Evolutionary conservation across 2,329 filamentous ascomycete genomes (phyloP), one percentile per base, ranked within the genome.

Genomic region (Thyridium curvatum): DNA sequence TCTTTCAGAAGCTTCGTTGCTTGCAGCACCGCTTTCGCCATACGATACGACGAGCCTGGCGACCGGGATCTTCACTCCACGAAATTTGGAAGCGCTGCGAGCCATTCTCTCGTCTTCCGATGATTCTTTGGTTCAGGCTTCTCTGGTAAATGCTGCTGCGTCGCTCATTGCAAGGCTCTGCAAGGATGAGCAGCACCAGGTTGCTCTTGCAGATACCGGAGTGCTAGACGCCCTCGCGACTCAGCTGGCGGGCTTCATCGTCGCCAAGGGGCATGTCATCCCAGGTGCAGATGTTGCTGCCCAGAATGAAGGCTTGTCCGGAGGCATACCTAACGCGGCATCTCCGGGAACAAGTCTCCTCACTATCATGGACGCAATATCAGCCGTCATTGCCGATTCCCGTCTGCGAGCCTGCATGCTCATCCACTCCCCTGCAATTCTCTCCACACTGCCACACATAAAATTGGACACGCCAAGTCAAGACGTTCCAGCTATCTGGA

Each of bases 141-240:
- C 68, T 2, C 68, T 84, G 28, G 70, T 77, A 3, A 50, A 50
- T 36, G 34, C 35, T 1, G 43, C 42, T 15, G 72, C 80, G 30
- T 67, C 55, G 45, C 59, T 83, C 35, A 70, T 84, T 52, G 67
- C 61, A 42, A 63, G 59, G 28, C 58, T 81, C n/a, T 93, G 87
- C 53, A 71, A 68, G 14, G 77, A 84, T 44, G 81, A 89, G 42
- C 64, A 65, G 10, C 80, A 93, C 45, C 86, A 86, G 59, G 74
- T 77, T 44, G 65, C 74, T n/a, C 64, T 97, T 39, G 77, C 86
- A 10, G 81, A 82, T 30, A 72, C 71, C 10, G 86, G 86, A 6
- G 72, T 94, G 18, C 67, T 97, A 28, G 87, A 95, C 60, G 77
- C 83, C 12, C 71, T 97, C 18, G 84, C 87, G 18, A 73, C 79